phyloP scores from a whole-genome alignment of 176 grass and related monocot species.

The Pontederia crassipes region DNA sequence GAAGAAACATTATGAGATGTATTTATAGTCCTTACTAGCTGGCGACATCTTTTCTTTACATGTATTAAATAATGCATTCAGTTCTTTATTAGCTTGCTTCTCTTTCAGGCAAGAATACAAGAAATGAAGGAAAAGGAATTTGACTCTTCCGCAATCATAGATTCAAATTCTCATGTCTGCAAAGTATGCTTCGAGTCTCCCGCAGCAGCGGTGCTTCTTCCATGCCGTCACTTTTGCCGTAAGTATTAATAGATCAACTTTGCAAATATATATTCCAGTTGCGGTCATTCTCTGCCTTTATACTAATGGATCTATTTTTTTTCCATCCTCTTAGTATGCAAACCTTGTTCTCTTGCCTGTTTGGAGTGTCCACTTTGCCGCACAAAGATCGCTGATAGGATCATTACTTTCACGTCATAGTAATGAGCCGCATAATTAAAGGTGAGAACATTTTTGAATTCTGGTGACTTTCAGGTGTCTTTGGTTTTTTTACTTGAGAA shows the following conservation, averaged over 20 bases:
- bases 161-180: conserved; percentile 88
- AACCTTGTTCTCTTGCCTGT: conserved; percentile 94
- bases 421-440: conserved; percentile 22
- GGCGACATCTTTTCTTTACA: no score
- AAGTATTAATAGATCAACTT: conserved; percentile 20
- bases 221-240: conserved; percentile 98
- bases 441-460: conserved; percentile 22
- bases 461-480: background rate
- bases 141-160: conserved; percentile 52
- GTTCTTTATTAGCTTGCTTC: conserved; percentile 13
- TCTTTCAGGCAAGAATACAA: conserved; percentile 83
- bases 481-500: background rate
- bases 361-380: conserved; percentile 91
- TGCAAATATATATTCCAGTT: background rate
- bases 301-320: background rate
- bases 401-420: conserved; percentile 88
- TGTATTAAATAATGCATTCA: no score
- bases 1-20: no score
- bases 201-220: conserved; percentile 84
- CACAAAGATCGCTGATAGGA: conserved; percentile 74
- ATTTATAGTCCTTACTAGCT: no score
- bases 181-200: conserved; percentile 96
- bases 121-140: conserved; percentile 96
- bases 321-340: conserved; percentile 50
- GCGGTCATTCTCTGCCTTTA: background rate